Evolutionary conservation across 371 early-diverging fungal genomes (phyloP), one percentile per base, ranked within the genome.

Genomic region (Rhizopus sp.): DNA sequence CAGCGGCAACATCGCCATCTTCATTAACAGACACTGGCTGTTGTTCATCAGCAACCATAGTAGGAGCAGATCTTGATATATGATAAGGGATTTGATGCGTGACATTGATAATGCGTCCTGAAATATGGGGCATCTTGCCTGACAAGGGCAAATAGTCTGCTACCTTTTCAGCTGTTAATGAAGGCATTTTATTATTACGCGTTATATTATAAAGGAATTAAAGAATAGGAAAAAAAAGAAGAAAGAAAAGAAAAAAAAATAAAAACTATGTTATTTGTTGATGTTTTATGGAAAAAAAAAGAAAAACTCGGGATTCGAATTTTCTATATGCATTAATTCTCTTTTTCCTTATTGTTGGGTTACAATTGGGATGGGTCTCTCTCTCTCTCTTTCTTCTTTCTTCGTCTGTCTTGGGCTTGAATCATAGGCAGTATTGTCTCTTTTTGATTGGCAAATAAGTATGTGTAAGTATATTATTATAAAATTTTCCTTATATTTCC

Each of bases 61-160:
- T 10, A 16, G 59, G 51, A 15, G 31, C 35, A 35, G 55, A 56
- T 57, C 80, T 70, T 10, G 72, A 66, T 42, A 82, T 79, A 33
- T 77, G 66, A 57, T 75, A 85, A 1, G 86, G 86, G 35, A 83
- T 85, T 60, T 83, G 80, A 58, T 85, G 86, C 7, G 81, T 85
- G 33, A 85, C 83, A 50, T 81, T 82, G 66, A 85, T 85, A 49
- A 85, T 80, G 29, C 83, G 71, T 2, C 75, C 75, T 33, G 65
- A 64, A 33, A 76, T 69, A 30, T 66, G 46, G 23, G 77, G 73
- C 55, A 64, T 54, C 41, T 66, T 68, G 5, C 73, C 73, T 10
- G 73, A 55, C 32, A 72, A 57, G 33, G 80, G 80, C 30, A 79
- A 57, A 40, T 67, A 74, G 17, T 68, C 54, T 33, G 77, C 77